Evolutionary conservation across 1,139 yeast genomes (phyloP).

Genomic region (Petasospora rhodanensis): DNA sequence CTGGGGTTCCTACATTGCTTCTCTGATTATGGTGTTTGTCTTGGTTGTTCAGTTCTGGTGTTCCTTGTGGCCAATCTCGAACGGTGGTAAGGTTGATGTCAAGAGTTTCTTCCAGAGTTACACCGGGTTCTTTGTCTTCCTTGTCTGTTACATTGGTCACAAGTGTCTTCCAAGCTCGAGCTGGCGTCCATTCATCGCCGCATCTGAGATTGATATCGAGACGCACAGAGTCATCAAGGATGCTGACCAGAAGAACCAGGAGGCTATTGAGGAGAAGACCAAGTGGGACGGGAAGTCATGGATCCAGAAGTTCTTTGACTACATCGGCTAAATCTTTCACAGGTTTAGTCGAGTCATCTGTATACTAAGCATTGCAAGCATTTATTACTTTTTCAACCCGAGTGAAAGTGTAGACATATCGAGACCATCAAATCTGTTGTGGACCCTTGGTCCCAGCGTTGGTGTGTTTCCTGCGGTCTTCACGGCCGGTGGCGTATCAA

Average conservation of each 20-base stretch:
- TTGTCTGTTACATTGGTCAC: constrained; percentile 38
- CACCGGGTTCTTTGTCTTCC: constrained; percentile 31
- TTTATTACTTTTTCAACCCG: constrained; percentile 1
- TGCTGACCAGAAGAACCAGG: constrained; percentile 27
- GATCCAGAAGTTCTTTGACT: no score
- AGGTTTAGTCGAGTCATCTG: no score
- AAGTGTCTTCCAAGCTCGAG: constrained; percentile 25
- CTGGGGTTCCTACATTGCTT: constrained; percentile 59
- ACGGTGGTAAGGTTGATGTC: constrained; percentile 38
- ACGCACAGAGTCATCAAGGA: constrained; percentile 26
- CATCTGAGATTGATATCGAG: constrained; percentile 42
- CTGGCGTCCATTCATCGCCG: constrained; percentile 27
- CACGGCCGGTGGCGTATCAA: constrained; percentile 21
- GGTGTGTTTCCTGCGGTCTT: constrained; percentile 14
- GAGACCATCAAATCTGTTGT: constrained; percentile 5
- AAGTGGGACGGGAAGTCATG: no score
- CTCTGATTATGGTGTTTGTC: constrained; percentile 50
- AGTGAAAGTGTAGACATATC: constrained; percentile 5
- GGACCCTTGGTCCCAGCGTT: constrained; percentile 7
- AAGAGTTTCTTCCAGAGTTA: constrained; percentile 45
- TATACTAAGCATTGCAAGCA: no score
- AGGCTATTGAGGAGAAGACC: constrained; percentile 11
- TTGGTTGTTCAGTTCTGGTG: constrained; percentile 72
- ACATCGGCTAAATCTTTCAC: no score
- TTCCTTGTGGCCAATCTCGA: constrained; percentile 61